Percentiles rank a stretch among this genome's conserved stretches.
These are phyloP conservation scores for Yarrowia bubula DNA, from an alignment of 805 yeast genomes.

Conservation along the genomic window DNA sequence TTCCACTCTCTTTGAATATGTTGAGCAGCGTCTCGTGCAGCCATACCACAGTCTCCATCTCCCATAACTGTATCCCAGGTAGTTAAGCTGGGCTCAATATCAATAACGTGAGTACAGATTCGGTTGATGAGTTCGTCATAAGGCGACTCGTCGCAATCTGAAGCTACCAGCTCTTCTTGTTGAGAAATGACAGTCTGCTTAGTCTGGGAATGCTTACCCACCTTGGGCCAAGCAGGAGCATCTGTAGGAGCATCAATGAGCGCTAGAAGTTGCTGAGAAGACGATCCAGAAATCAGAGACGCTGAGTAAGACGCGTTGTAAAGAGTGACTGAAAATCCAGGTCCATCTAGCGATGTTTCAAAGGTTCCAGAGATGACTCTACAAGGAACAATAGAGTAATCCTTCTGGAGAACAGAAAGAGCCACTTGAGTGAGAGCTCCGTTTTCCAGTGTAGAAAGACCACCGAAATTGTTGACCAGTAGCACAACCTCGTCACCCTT, in stretches of 20 bases:
- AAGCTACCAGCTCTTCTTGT: conserved; percentile 27
- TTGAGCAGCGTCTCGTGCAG: conserved; percentile 38
- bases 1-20: conserved; percentile 3
- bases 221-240: conserved; percentile 74
- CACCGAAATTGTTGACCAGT: conserved; percentile 83
- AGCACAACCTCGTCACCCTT: conserved; percentile 63
- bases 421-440: conserved; percentile 67
- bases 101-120: conserved; percentile 38
- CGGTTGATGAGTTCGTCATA: conserved; percentile 34
- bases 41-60: conserved; percentile 97
- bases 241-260: conserved; percentile 69
- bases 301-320: conserved; percentile 49
- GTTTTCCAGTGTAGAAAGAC: conserved; percentile 77
- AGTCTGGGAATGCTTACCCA: neutral
- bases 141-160: conserved; percentile 28
- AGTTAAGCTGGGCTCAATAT: conserved; percentile 75
- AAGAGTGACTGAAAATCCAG: conserved; percentile 84
- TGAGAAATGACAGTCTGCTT: neutral
- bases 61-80: conserved; percentile 86
- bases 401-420: conserved; percentile 50
- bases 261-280: conserved; percentile 46
- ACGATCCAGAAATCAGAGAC: conserved; percentile 46
- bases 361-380: conserved; percentile 73
- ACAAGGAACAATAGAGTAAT: conserved; percentile 58
- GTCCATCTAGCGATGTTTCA: conserved; percentile 87